Evolutionary conservation across 352 stramenopile genomes (phyloP).

Genomic region (Pythium volutum): DNA sequence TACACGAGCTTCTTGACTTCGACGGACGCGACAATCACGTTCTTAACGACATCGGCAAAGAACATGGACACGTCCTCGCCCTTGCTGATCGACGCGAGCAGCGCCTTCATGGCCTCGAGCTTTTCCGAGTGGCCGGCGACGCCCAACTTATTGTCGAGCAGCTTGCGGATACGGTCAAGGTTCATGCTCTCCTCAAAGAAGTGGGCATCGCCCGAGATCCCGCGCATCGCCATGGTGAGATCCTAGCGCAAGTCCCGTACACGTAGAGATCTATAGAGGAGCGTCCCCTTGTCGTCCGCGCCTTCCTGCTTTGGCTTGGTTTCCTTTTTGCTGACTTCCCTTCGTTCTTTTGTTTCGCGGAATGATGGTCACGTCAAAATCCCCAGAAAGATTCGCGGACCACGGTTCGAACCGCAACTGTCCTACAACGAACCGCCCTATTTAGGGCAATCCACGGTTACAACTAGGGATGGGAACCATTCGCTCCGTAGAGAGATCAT

Average conservation of each 20-base stretch:
- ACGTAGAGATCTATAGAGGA: neutral
- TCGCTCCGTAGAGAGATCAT: no score
- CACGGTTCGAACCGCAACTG: neutral
- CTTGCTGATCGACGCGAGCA: constrained; percentile 97
- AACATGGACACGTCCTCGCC: constrained; percentile 97
- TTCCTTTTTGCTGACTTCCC: neutral
- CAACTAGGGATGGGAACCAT: no score
- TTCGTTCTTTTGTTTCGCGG: neutral
- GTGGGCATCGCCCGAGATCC: constrained; percentile 91
- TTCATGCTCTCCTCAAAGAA: constrained; percentile 98
- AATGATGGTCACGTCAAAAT: neutral
- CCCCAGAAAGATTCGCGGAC: neutral
- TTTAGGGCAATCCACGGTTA: neutral
- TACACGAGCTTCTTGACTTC: constrained; percentile 99
- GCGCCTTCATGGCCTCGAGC: constrained; percentile 97
- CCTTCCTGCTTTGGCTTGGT: neutral
- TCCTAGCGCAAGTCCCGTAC: no score
- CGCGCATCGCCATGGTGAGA: constrained; percentile 51
- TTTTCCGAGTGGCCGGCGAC: constrained; percentile 85
- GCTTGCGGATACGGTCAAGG: constrained; percentile 80
- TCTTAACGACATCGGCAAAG: constrained; percentile 97
- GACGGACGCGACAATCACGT: constrained; percentile 91
- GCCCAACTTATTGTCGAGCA: constrained; percentile 89
- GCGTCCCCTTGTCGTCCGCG: neutral
- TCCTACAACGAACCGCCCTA: neutral